These are phyloP conservation scores for Phytophthora cajani DNA, from an alignment of 352 stramenopile species.

Conservation along the genomic window DNA sequence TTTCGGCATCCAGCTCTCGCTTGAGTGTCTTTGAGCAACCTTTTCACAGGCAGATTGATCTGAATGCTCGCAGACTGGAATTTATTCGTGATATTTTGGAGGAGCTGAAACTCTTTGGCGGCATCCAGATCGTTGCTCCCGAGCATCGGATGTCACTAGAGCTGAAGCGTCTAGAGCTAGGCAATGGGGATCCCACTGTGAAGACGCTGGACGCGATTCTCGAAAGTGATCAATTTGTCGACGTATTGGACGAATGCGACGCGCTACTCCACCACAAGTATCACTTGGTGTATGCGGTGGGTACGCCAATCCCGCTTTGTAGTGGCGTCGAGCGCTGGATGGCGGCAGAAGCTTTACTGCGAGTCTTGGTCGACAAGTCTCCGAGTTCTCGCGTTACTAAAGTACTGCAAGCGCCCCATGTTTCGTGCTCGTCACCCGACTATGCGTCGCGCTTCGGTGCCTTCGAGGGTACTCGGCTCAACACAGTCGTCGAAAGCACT, in stretches of 20 bases:
- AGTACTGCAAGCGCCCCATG: slow-evolving; percentile 50
- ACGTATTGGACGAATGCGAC: slow-evolving; percentile 91
- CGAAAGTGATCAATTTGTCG: slow-evolving; percentile 56
- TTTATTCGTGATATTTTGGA: slow-evolving; percentile 47
- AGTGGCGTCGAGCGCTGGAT: slow-evolving; percentile 60
- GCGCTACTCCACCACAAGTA: slow-evolving; percentile 89
- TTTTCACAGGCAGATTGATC: slow-evolving; percentile 67
- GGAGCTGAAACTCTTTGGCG: slow-evolving; percentile 46
- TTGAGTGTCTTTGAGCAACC: slow-evolving; percentile 67
- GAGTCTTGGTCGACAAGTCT: slow-evolving; percentile 21
- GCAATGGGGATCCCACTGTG: neutral
- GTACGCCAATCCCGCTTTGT: slow-evolving; percentile 50
- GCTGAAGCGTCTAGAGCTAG: slow-evolving; percentile 64
- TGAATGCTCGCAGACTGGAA: slow-evolving; percentile 33
- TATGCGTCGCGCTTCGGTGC: slow-evolving; percentile 45
- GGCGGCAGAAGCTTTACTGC: slow-evolving; percentile 58
- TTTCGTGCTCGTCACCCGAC: slow-evolving; percentile 41
- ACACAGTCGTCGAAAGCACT: slow-evolving; percentile 25
- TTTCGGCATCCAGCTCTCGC: slow-evolving; percentile 51
- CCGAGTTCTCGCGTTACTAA: slow-evolving; percentile 25
- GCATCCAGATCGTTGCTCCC: slow-evolving; percentile 77
- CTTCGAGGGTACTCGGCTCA: slow-evolving; percentile 56
- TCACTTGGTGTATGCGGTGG: slow-evolving; percentile 90
- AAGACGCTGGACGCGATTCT: slow-evolving; percentile 52
- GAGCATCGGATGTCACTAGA: slow-evolving; percentile 91